Percentiles rank a stretch among this genome's conserved stretches.
phyloP scores from a whole-genome alignment of 2,329 filamentous ascomycete genomes.

The Colletotrichum sp. region DNA sequence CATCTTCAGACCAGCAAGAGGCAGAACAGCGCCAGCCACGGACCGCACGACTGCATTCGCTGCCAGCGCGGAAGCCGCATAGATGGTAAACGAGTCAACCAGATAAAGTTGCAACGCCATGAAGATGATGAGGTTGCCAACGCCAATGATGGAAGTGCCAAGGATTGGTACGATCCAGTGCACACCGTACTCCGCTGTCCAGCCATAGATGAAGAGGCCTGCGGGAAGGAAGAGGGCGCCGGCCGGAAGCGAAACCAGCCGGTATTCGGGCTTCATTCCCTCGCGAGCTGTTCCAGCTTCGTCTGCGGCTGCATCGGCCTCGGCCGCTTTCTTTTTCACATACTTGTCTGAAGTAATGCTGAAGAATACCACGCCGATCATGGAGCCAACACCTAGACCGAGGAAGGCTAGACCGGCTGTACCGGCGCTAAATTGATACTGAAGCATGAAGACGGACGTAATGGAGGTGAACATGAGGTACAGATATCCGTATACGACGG shows the following conservation, averaged over 20 bases:
- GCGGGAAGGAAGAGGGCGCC: constrained; percentile 20
- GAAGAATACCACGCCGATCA: constrained; percentile 16
- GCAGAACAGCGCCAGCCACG: constrained; percentile 32
- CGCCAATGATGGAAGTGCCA: constrained; percentile 52
- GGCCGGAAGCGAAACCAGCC: constrained; percentile 9
- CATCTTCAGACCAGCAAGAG: constrained; percentile 20
- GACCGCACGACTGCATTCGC: constrained; percentile 65
- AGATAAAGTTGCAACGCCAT: constrained; percentile 68
- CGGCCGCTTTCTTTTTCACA: constrained; percentile 9
- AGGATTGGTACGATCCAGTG: constrained; percentile 66
- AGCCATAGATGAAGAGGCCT: constrained; percentile 30
- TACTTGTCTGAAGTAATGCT: constrained; percentile 14
- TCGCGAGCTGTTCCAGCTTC: background rate
- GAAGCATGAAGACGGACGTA: constrained; percentile 47
- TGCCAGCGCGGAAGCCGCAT: constrained; percentile 60
- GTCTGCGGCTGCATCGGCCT: constrained; percentile 1
- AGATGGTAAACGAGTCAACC: constrained; percentile 59
- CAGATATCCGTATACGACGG: constrained; percentile 52
- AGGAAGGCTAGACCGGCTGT: constrained; percentile 21
- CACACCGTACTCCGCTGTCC: constrained; percentile 49
- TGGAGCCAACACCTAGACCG: constrained; percentile 16
- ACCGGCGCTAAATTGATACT: constrained; percentile 38
- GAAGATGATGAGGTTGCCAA: constrained; percentile 47
- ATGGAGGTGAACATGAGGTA: constrained; percentile 59
- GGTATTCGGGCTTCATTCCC: constrained; percentile 25